Percentiles rank a stretch among this genome's conserved stretches.
phyloP scores from a whole-genome alignment of 2,329 filamentous ascomycete species.

The Aspergillus chevalieri region DNA sequence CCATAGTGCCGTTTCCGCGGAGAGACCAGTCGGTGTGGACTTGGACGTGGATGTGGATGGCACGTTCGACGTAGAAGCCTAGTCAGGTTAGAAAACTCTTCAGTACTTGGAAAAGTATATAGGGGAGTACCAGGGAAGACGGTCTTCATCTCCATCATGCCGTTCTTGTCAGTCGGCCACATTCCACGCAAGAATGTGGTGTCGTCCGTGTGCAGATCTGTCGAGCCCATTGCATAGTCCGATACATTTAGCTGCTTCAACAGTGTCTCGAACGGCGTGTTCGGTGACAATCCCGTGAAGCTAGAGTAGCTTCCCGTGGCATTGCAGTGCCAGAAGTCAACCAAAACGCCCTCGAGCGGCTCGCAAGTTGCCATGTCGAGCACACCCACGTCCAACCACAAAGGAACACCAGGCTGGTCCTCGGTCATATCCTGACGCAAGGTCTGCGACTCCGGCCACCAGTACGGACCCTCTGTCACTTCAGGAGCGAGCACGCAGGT shows the following conservation, averaged over 20 bases:
- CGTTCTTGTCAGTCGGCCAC: conserved; percentile 39
- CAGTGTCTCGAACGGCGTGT: conserved; percentile 23
- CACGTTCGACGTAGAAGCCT: conserved; percentile 38
- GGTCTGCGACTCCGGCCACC: conserved; percentile 29
- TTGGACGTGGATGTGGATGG: conserved; percentile 45
- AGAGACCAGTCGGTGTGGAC: conserved; percentile 32
- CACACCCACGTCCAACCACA: conserved; percentile 39
- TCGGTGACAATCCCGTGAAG: conserved; percentile 20
- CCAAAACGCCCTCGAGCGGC: conserved; percentile 26
- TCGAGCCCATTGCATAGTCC: conserved; percentile 16
- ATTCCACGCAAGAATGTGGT: conserved; percentile 44
- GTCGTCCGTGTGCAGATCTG: conserved; percentile 18
- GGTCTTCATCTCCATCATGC: conserved; percentile 44
- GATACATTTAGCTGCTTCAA: conserved; percentile 22
- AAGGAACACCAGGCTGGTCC: conserved; percentile 29
- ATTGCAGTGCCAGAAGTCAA: conserved; percentile 43
- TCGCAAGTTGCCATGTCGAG: conserved; percentile 39
- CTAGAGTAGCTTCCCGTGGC: conserved; percentile 36
- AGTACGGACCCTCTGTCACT: conserved; percentile 33
- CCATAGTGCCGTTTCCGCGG: conserved; percentile 22
- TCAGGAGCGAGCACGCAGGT: conserved; percentile 34
- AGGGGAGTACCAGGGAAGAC: conserved; percentile 29
- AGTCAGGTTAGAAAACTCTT: conserved; percentile 8
- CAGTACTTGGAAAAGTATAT: too few species aligned
- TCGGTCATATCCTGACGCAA: conserved; percentile 37